Evolutionary conservation across 352 stramenopile genomes (phyloP), one percentile per base, ranked within the genome.

Genomic region (Pythium vanterpoolii): DNA sequence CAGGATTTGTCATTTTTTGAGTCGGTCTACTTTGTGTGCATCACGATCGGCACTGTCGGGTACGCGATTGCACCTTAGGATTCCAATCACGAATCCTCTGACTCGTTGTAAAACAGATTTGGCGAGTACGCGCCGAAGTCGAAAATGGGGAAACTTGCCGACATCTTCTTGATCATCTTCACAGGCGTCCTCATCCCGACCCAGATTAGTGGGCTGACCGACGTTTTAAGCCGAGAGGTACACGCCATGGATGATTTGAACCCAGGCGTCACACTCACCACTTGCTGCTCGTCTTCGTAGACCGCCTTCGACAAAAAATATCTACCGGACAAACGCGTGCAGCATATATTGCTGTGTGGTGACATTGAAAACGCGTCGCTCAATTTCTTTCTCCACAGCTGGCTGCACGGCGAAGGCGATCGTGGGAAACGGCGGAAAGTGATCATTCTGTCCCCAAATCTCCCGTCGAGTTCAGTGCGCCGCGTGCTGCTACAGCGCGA

Each of bases 301-400:
- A 92, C 82, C 2, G 79, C 74, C 9, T 90, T 92, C 47, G 80
- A 92, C 47, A 89, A 88, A n/a, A 85, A 85, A 31, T 91, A 92
- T 60, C 60, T 64, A 1, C 73, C 75, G 0, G 76, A 88, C 36
- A 85, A 77, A 24, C 71, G 75, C 39, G 74, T 85, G 1, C 73
- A 90, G 54, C 86, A 96, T 44, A 71, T 94, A 0, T 49, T 94
- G 5, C 57, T 96, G n/a, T 89, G 79, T 13, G 86, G 84, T 4
- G 84, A 96, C 44, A 76, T 94, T 34, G 70, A 89, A 19, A 79
- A 89, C 34, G 69, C 77, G 16, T 73, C 77, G 1, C 71, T 93
- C 3, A 70, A 81, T 9, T 91, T 90, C 53, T 96, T 96, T 54
- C 65, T 96, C 11, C 73, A 88, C 57, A 84, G 83, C 23, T 92